Evolutionary conservation across 371 early-diverging fungal genomes (phyloP).

Genomic region (Lichtheimia hyalospora): DNA sequence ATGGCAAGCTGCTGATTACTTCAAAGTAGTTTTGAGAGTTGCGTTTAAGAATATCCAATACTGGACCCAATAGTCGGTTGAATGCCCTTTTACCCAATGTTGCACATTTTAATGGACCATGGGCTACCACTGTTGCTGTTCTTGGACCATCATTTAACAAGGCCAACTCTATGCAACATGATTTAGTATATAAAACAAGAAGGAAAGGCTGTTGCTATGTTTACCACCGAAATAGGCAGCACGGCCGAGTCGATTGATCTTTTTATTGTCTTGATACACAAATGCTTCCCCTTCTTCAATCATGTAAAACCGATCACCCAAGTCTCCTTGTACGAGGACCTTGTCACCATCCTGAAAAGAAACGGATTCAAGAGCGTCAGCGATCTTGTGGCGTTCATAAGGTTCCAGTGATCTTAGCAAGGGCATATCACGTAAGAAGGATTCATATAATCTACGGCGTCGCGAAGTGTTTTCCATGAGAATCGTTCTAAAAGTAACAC

Average conservation of each 20-base stretch:
- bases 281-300: conserved; percentile 89
- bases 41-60: conserved; percentile 89
- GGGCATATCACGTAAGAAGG: conserved; percentile 72
- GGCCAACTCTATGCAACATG: conserved; percentile 69
- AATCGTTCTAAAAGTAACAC: conserved; percentile 78
- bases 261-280: conserved; percentile 63
- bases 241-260: conserved; percentile 73
- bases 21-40: conserved; percentile 80
- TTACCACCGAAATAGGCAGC: conserved; percentile 91
- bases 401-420: conserved; percentile 65
- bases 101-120: conserved; percentile 88
- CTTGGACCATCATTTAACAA: conserved; percentile 89
- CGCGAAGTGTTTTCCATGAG: conserved; percentile 74
- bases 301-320: conserved; percentile 63
- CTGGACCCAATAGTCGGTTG: conserved; percentile 89
- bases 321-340: conserved; percentile 74
- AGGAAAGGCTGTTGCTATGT: too few species aligned
- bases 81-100: conserved; percentile 92
- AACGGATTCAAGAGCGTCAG: conserved; percentile 76
- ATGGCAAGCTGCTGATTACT: conserved; percentile 16
- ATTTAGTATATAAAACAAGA: too few species aligned
- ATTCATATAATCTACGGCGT: conserved; percentile 78
- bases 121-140: conserved; percentile 86
- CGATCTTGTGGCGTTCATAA: conserved; percentile 78
- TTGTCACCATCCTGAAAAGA: conserved; percentile 66